Conservation (phyloP, 805 yeast species). For the Nakazawaea anatomiae region DNA sequence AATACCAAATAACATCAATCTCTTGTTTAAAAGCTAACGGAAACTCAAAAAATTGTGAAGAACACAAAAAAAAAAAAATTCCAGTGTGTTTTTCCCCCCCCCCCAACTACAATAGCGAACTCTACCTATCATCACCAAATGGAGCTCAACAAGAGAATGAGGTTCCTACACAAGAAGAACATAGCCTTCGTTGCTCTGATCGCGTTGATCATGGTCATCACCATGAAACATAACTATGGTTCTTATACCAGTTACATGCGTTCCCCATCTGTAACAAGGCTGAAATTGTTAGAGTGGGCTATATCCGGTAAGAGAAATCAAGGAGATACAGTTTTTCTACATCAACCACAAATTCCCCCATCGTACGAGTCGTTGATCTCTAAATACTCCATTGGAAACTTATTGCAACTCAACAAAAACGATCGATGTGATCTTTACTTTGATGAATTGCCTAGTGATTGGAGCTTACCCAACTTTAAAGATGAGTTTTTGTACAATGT, state of each 20-base stretch:
- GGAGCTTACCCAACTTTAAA: conserved; percentile 6
- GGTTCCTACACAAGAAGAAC: conserved; percentile 3
- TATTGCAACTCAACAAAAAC: not conserved
- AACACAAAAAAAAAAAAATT: not conserved
- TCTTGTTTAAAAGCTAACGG: no score
- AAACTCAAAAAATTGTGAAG: no score
- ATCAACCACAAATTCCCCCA: conserved; percentile 5
- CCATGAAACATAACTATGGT: not conserved
- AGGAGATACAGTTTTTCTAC: conserved; percentile 1
- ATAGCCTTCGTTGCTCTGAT: not conserved
- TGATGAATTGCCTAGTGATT: conserved; percentile 1
- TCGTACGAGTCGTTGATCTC: not conserved
- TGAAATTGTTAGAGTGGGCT: not conserved
- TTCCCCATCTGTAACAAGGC: not conserved
- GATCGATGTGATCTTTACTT: conserved; percentile 9
- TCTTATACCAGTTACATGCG: not conserved
- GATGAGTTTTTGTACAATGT: conserved; percentile 5
- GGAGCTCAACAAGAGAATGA: not conserved
- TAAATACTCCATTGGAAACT: not conserved
- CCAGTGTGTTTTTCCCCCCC: no score
- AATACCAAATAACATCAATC: no score
- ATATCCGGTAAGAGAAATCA: not conserved
- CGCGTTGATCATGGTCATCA: not conserved
- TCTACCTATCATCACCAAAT: not conserved
- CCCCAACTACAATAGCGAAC: not conserved